Evolutionary conservation across 2,329 filamentous ascomycete species (phyloP).

Genomic region (Aspergillus melleus): DNA sequence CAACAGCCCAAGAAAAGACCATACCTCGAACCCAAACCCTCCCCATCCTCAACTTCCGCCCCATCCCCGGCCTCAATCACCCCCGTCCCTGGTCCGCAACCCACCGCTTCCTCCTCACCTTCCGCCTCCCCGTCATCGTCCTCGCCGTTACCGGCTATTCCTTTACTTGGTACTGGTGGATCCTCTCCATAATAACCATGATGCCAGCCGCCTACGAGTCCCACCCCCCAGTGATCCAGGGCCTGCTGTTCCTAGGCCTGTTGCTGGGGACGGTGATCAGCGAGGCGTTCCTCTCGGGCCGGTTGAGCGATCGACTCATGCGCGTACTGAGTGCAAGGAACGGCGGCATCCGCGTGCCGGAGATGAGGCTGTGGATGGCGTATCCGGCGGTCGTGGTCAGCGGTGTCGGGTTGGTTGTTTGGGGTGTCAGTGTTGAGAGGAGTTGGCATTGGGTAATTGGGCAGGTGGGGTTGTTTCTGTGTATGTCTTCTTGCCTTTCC

Average conservation of each 20-base stretch:
- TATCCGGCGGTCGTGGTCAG: slow-evolving; percentile 47
- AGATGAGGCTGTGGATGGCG: slow-evolving; percentile 58
- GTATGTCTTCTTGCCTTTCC: slow-evolving; percentile 32
- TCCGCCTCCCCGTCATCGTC: slow-evolving; percentile 47
- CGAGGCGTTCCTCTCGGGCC: slow-evolving; percentile 54
- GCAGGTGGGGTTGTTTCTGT: slow-evolving; percentile 57
- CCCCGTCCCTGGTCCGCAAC: slow-evolving; percentile 51
- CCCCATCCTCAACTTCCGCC: slow-evolving; percentile 47
- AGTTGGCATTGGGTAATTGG: slow-evolving; percentile 59
- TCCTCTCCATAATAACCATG: slow-evolving; percentile 54
- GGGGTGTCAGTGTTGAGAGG: slow-evolving; percentile 56
- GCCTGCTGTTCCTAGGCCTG: slow-evolving; percentile 55
- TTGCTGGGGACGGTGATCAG: slow-evolving; percentile 55
- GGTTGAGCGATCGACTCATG: slow-evolving; percentile 55
- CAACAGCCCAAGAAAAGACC: neutral
- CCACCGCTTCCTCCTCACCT: slow-evolving; percentile 49
- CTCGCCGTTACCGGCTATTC: slow-evolving; percentile 52
- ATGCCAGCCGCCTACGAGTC: slow-evolving; percentile 53
- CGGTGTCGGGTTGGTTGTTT: slow-evolving; percentile 52
- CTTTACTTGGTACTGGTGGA: slow-evolving; percentile 61
- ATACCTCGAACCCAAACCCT: slow-evolving; percentile 40
- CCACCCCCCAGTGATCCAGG: slow-evolving; percentile 53
- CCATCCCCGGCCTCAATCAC: slow-evolving; percentile 53
- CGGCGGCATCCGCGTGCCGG: slow-evolving; percentile 46
- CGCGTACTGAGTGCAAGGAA: slow-evolving; percentile 47